Evolutionary conservation across 495 filamentous ascomycete genomes (phyloP), one percentile per base, ranked within the genome.

Genomic region (Tuber umbilicatum): DNA sequence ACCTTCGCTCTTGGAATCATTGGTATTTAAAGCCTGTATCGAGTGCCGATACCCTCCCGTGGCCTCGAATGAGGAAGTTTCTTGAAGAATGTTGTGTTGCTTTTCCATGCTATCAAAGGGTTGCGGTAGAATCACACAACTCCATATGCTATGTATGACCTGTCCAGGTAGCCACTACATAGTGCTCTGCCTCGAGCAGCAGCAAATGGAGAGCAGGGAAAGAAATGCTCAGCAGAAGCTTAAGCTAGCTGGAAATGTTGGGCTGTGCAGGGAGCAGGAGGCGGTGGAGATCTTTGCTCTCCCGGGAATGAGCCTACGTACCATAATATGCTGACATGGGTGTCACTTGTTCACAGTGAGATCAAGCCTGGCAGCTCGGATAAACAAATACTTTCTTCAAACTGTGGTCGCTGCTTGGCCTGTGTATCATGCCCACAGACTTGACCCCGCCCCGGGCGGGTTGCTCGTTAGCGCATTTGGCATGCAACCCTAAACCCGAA

Each of bases 181-280:
- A 14, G n/a, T 10, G 50, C 10, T 31, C 5, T 31, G 50, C 2
- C 50, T 3, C 3, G 23, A 14, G 9, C 23, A 55, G 9, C 23
- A 55, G 50, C 9, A n/a, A 55, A 31, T 16, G 23, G n/a, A 31
- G 50, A 60, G 50, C 6, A 27, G 9, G 55, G 27, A 64, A 35
- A 2, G 14, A 31, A 64, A 19, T 64, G 2, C 10, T 60, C 50
- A 16, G 12, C 16, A 64, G 50, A 60, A 60, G 23, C n/a, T 16
- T 31, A 79, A 78, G 72, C 70, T 68, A 55, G 69, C 50, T 43
- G 39, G 41, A 78, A 67, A 71, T 50, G 68, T 72, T 55, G 43
- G 64, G 64, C 73, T 70, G 64, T 67, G 72, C 41, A 50, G 70
- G 9, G 68, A 47, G 42, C 50, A 55, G 47, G 41, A 68, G 41